Evolutionary conservation across 352 stramenopile genomes (phyloP).

Genomic region (Globisporangium nodosum): DNA sequence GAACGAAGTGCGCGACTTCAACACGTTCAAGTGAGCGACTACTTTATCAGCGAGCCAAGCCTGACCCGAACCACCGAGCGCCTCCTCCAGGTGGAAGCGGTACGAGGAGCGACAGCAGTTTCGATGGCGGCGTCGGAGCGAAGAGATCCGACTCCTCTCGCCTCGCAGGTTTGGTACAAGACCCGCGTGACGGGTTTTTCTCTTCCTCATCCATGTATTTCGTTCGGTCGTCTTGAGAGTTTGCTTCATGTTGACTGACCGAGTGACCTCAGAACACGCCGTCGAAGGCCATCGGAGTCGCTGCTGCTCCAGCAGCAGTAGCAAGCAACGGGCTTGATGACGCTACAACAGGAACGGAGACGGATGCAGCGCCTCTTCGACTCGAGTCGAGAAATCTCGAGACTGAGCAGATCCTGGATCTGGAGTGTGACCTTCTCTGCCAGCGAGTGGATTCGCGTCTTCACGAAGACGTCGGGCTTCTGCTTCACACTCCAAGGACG

Average conservation of each 20-base stretch:
- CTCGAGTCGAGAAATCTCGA: slow-evolving; percentile 12
- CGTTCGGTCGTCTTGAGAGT: neutral
- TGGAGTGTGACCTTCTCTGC: slow-evolving; percentile 26
- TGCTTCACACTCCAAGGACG: neutral
- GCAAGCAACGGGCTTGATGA: slow-evolving; percentile 1
- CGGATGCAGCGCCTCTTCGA: neutral
- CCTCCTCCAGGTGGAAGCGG: neutral
- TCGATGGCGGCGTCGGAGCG: neutral
- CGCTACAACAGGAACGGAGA: neutral
- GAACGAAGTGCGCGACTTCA: slow-evolving; percentile 98
- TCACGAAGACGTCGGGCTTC: slow-evolving; percentile 13
- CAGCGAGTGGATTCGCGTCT: slow-evolving; percentile 27
- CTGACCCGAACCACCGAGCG: neutral
- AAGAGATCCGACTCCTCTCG: neutral
- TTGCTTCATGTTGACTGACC: neutral
- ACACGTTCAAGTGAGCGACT: slow-evolving; percentile 90
- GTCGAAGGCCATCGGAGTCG: slow-evolving; percentile 1
- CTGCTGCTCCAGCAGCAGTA: neutral
- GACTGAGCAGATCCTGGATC: slow-evolving; percentile 26
- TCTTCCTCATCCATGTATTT: neutral
- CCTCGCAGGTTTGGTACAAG: neutral
- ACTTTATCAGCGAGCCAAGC: slow-evolving; percentile 8
- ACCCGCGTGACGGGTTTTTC: neutral
- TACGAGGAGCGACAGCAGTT: neutral
- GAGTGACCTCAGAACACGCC: slow-evolving; percentile 7